These are phyloP conservation scores for Hypoxylon sp. DNA, from an alignment of 2,329 filamentous ascomycete genomes.

Conservation along the genomic window DNA sequence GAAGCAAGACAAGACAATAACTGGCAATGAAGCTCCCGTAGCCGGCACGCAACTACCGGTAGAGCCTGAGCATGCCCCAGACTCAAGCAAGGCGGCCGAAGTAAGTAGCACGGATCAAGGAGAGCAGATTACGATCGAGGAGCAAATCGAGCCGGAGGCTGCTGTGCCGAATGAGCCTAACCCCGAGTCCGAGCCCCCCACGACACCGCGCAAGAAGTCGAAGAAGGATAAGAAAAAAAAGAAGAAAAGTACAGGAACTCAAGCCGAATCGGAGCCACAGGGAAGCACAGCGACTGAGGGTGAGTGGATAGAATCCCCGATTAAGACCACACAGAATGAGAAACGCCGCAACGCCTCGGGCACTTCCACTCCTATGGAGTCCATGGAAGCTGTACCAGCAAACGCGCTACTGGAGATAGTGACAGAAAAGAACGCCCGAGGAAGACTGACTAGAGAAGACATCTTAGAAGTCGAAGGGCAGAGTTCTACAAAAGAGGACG, in stretches of 20 bases:
- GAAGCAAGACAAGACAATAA: constrained; percentile 20
- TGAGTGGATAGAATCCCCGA: constrained; percentile 37
- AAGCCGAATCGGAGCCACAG: constrained; percentile 36
- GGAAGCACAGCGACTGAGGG: constrained; percentile 26
- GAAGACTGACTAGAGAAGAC: constrained; percentile 32
- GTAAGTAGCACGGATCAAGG: constrained; percentile 1
- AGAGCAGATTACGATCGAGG: constrained; percentile 15
- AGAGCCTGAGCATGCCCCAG: constrained; percentile 3
- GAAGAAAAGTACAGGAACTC: constrained; percentile 37
- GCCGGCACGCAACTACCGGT: constrained; percentile 13
- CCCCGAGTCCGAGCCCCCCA: constrained; percentile 26
- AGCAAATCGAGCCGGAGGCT: constrained; percentile 15
- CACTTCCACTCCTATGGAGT: constrained; percentile 35
- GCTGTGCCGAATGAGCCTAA: constrained; percentile 24
- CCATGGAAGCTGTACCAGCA: constrained; percentile 25
- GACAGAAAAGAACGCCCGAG: constrained; percentile 23
- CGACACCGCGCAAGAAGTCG: constrained; percentile 43
- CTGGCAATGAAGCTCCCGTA: background rate
- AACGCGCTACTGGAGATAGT: constrained; percentile 21
- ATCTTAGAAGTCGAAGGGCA: constrained; percentile 38
- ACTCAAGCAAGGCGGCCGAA: constrained; percentile 6
- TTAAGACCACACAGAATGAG: constrained; percentile 48
- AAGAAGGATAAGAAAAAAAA: constrained; percentile 53
- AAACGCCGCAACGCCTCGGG: constrained; percentile 42
- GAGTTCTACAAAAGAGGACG: constrained; percentile 37